A percentile compares a stretch with the other conserved stretches of the same genome.
phyloP scores from a whole-genome alignment of 1,139 yeast species.

The Yamadazyma trypodendri region DNA sequence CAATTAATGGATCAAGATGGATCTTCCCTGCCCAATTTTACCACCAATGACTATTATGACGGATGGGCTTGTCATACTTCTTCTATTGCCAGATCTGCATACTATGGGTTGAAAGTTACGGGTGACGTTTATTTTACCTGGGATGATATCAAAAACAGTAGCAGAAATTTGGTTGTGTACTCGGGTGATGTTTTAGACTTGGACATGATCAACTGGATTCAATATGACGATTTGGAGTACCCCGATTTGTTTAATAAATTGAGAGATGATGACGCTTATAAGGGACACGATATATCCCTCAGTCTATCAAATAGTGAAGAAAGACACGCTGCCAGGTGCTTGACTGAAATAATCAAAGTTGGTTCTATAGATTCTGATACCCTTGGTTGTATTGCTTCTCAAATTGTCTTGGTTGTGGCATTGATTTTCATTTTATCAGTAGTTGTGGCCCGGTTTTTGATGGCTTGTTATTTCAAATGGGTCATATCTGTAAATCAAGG shows the following conservation, averaged over 20 bases:
- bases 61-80: conserved; percentile 96
- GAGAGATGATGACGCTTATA: conserved; percentile 50
- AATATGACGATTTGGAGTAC: conserved; percentile 62
- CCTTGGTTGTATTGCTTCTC: conserved; percentile 94
- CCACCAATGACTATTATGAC: conserved; percentile 54
- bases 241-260: conserved; percentile 71
- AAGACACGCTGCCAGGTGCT: conserved; percentile 73
- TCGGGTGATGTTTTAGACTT: conserved; percentile 87
- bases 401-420: conserved; percentile 75
- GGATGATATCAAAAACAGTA: conserved; percentile 74
- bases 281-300: conserved; percentile 81
- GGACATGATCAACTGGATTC: conserved; percentile 72
- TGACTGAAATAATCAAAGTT: conserved; percentile 83
- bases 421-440: conserved; percentile 81
- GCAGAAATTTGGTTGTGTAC: conserved; percentile 79
- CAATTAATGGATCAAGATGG: conserved; percentile 70
- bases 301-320: conserved; percentile 68
- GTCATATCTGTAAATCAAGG: conserved; percentile 76
- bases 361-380: conserved; percentile 89
- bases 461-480: conserved; percentile 93
- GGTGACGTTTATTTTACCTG: conserved; percentile 89
- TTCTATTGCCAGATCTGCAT: conserved; percentile 61
- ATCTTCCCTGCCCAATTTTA: conserved; percentile 59
- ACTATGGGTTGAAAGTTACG: conserved; percentile 55
- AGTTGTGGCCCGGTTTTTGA: conserved; percentile 69